Conservation (phyloP, 2,329 filamentous ascomycete genomes). For the Ceratocystis diversiconidia region DNA sequence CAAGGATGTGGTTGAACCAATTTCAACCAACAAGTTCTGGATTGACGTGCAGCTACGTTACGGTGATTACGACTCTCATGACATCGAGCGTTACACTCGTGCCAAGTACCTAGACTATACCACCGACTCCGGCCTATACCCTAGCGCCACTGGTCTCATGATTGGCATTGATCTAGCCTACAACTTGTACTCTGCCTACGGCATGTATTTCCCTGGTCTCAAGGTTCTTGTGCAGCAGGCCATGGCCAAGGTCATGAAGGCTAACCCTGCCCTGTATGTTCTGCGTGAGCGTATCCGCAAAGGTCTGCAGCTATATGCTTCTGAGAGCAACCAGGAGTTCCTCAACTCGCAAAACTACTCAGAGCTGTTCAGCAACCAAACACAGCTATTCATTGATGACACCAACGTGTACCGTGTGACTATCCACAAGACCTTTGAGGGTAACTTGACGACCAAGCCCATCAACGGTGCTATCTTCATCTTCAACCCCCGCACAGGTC, state of each 20-base stretch:
- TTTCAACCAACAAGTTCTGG: constrained; percentile 99
- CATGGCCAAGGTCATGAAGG: constrained; percentile 99
- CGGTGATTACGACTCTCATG: constrained; percentile 96
- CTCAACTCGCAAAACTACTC: constrained; percentile 99
- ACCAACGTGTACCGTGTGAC: constrained; percentile 99
- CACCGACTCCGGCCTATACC: constrained; percentile 96
- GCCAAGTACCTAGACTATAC: constrained; percentile 99
- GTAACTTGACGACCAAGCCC: constrained; percentile 95
- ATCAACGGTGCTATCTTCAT: constrained; percentile 99
- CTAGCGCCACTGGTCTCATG: constrained; percentile 92
- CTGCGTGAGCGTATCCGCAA: constrained; percentile 95
- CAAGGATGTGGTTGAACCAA: constrained; percentile 86
- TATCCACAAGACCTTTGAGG: constrained; percentile 98
- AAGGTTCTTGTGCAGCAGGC: constrained; percentile 94
- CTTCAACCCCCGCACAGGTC: constrained; percentile 96
- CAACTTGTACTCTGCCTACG: constrained; percentile 95
- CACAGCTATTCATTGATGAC: constrained; percentile 96
- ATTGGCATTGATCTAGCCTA: constrained; percentile 95
- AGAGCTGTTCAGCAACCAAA: constrained; percentile 97
- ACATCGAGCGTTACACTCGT: constrained; percentile 93
- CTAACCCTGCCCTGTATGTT: constrained; percentile 91
- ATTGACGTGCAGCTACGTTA: constrained; percentile 92
- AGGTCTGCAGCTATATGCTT: constrained; percentile 93
- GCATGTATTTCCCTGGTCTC: constrained; percentile 94
- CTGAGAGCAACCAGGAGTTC: constrained; percentile 98